These are phyloP conservation scores for Penstemon davidsonii DNA, from an alignment of 257 asterid species.

Conservation along the genomic window DNA sequence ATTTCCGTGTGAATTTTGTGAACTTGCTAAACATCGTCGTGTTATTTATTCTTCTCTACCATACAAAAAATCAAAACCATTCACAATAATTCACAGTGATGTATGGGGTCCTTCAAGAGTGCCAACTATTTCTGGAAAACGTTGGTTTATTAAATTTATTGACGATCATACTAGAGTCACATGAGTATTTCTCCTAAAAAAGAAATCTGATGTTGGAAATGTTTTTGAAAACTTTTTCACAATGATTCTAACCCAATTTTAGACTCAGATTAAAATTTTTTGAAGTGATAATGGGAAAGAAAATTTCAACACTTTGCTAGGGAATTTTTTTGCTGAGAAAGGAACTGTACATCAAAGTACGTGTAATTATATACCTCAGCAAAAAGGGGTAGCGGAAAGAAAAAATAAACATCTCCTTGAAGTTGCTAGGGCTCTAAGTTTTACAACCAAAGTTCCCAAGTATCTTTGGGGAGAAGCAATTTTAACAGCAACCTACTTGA, in stretches of 20 bases:
- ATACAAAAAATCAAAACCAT: conserved; percentile 4
- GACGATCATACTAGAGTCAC: conserved; percentile 6
- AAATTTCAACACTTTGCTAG: neutral
- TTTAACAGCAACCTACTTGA: neutral
- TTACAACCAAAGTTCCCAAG: neutral
- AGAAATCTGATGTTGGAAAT: neutral
- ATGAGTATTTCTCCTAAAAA: neutral
- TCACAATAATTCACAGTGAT: conserved; percentile 9
- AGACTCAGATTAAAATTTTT: neutral
- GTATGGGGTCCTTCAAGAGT: neutral
- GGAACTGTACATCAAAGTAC: neutral
- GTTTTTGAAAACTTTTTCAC: neutral
- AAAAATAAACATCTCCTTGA: neutral
- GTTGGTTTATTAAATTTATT: conserved; percentile 12
- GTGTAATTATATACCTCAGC: neutral
- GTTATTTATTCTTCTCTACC: neutral
- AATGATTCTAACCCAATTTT: neutral
- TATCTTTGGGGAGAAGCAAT: neutral
- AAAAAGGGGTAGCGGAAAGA: neutral
- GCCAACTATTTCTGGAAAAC: neutral
- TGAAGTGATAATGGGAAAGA: conserved; percentile 15
- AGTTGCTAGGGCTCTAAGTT: conserved; percentile 5
- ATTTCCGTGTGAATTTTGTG: conserved; percentile 17
- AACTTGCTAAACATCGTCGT: neutral
- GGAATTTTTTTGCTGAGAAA: neutral